Evolutionary conservation across 176 grass and related monocot genomes (phyloP).

Genomic region (Carex kokanica): DNA sequence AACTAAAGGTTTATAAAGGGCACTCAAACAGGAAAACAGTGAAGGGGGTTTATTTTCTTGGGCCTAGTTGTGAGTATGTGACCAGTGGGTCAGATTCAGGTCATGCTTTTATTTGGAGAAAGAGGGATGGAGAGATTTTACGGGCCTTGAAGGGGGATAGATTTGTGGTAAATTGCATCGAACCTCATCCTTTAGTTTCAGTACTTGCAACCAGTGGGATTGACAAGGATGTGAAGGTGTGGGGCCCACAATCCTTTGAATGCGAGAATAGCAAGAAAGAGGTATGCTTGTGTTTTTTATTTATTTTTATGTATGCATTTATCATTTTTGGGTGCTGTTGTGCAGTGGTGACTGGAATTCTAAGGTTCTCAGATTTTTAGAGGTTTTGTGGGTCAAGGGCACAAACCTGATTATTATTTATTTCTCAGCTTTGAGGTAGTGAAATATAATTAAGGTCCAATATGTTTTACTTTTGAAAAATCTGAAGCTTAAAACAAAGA

Average conservation of each 20-base stretch:
- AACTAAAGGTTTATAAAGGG: constrained; percentile 38
- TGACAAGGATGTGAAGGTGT: constrained; percentile 63
- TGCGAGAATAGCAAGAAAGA: constrained; percentile 2
- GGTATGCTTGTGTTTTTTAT: constrained; percentile 32
- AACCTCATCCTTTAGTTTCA: constrained; percentile 59
- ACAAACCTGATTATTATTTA: background rate
- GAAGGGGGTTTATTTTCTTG: constrained; percentile 72
- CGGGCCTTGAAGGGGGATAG: constrained; percentile 59
- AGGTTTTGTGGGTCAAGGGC: background rate
- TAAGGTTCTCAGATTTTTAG: background rate
- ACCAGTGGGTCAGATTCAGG: constrained; percentile 73
- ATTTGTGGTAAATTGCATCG: constrained; percentile 55
- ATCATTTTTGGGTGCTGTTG: background rate
- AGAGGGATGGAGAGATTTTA: constrained; percentile 53
- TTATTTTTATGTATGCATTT: background rate
- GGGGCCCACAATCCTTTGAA: constrained; percentile 43
- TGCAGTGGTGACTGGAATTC: background rate
- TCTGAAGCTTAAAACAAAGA: background rate
- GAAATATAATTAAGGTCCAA: background rate
- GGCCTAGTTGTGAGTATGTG: constrained; percentile 77
- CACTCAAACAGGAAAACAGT: constrained; percentile 46
- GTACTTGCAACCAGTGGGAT: constrained; percentile 63
- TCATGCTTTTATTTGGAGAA: constrained; percentile 72
- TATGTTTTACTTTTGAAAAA: background rate
- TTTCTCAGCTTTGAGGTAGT: background rate